Conservation (phyloP, 305 asterid genomes). For the Fraxinus xanthoxyloides region DNA sequence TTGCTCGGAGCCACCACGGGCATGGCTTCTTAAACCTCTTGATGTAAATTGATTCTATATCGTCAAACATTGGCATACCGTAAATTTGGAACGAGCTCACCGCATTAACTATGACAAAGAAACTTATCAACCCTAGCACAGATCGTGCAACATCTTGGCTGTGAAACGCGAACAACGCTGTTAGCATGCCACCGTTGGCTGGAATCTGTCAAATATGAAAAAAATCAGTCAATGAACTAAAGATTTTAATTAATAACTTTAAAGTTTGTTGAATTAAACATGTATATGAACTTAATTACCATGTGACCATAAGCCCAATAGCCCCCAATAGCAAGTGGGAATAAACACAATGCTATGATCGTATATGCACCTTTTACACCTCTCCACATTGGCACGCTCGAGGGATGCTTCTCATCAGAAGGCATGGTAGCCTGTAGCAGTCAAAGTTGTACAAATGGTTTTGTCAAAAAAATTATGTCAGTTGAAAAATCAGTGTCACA, state of each 20-base stretch:
- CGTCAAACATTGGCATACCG: constrained; percentile 78
- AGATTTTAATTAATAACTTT: constrained; percentile 7
- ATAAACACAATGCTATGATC: constrained; percentile 67
- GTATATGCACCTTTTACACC: constrained; percentile 69
- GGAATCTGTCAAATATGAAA: constrained; percentile 55
- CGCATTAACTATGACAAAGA: constrained; percentile 58
- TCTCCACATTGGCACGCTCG: constrained; percentile 88
- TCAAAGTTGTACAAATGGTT: background rate
- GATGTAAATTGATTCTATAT: constrained; percentile 61
- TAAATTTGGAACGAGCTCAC: constrained; percentile 76
- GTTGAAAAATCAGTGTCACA: background rate
- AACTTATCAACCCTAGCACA: constrained; percentile 44
- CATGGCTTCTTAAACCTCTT: constrained; percentile 56
- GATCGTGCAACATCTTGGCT: constrained; percentile 46
- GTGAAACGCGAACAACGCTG: constrained; percentile 57
- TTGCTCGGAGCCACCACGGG: constrained; percentile 74
- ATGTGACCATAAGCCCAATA: constrained; percentile 83
- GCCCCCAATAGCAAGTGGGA: constrained; percentile 75
- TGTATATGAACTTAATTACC: constrained; percentile 33
- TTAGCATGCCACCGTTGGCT: constrained; percentile 61
- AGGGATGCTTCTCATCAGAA: constrained; percentile 85
- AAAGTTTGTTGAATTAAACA: background rate
- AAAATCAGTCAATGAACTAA: constrained; percentile 11
- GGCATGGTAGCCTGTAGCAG: constrained; percentile 88
- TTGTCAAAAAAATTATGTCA: background rate